A percentile compares a stretch with the other conserved stretches of the same genome.
phyloP scores from a whole-genome alignment of 108 stramenopile species.

The Epithemia pelagica region DNA sequence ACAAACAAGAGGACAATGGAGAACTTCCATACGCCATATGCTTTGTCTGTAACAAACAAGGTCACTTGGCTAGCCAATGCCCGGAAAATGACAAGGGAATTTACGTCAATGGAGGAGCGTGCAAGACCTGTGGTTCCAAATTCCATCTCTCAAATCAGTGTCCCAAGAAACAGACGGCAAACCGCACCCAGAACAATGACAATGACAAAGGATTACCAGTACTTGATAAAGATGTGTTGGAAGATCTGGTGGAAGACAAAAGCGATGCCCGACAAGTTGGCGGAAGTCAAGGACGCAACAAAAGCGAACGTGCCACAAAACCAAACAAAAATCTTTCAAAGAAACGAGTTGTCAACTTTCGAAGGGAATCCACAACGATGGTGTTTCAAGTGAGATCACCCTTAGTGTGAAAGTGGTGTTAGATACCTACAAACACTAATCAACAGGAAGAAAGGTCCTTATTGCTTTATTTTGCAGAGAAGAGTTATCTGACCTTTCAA shows the following conservation, averaged over 20 bases:
- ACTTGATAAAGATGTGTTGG: slow-evolving; percentile 4
- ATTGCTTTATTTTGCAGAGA: not conserved
- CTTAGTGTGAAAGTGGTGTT: no score
- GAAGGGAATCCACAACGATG: no score
- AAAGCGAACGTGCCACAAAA: no score
- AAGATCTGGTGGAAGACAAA: not conserved
- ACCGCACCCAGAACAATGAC: slow-evolving; percentile 12
- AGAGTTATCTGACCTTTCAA: not conserved
- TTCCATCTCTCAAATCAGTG: slow-evolving; percentile 52
- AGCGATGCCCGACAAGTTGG: not conserved
- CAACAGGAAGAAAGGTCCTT: no score
- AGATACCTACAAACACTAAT: no score
- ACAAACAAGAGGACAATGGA: slow-evolving; percentile 21
- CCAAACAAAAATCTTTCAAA: no score
- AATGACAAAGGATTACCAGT: not conserved
- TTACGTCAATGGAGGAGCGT: slow-evolving; percentile 68
- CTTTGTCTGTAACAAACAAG: slow-evolving; percentile 63
- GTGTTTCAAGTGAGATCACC: no score
- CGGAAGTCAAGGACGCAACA: not conserved
- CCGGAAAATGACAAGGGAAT: slow-evolving; percentile 55
- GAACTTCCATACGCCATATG: slow-evolving; percentile 70
- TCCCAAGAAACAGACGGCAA: slow-evolving; percentile 36
- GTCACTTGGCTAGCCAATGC: slow-evolving; percentile 63
- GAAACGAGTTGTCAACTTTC: no score
- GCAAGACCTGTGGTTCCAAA: slow-evolving; percentile 57